Evolutionary conservation across 805 yeast species (phyloP).

Genomic region (Pichia eremophila): DNA sequence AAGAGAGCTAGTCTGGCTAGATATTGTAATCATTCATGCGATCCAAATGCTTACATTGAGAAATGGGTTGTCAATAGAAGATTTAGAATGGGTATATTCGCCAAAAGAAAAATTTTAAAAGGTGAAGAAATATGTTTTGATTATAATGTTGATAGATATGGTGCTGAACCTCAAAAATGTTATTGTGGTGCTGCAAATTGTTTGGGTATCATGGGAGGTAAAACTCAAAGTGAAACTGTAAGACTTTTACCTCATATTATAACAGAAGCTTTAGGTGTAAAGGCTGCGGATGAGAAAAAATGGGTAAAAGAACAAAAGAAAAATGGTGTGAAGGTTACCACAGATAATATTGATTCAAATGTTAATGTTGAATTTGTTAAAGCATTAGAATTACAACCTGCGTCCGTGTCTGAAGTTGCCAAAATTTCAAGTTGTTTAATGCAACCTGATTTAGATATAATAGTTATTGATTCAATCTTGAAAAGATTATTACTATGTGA

Average conservation of each 20-base stretch:
- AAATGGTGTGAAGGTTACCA: slow-evolving; percentile 36
- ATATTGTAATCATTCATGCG: slow-evolving; percentile 91
- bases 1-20: slow-evolving; percentile 80
- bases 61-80: slow-evolving; percentile 95
- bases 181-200: slow-evolving; percentile 91
- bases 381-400: slow-evolving; percentile 46
- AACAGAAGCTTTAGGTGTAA: slow-evolving; percentile 79
- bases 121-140: slow-evolving; percentile 93
- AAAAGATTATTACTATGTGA: slow-evolving; percentile 51
- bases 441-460: slow-evolving; percentile 57
- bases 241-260: slow-evolving; percentile 72
- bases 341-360: slow-evolving; percentile 43
- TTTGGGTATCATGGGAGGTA: slow-evolving; percentile 90
- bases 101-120: slow-evolving; percentile 55
- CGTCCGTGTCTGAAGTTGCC: slow-evolving; percentile 50
- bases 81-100: slow-evolving; percentile 89
- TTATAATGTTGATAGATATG: slow-evolving; percentile 93
- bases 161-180: slow-evolving; percentile 90
- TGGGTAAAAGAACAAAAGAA: slow-evolving; percentile 58
- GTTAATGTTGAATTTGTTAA: slow-evolving; percentile 59
- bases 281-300: slow-evolving; percentile 54
- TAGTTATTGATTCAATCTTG: slow-evolving; percentile 57
- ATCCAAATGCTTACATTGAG: slow-evolving; percentile 90
- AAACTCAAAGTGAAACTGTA: slow-evolving; percentile 91
- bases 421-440: slow-evolving; percentile 73